Base-by-base conservation (phyloP, 805 yeast genomes). In the Candida takata region DNA sequence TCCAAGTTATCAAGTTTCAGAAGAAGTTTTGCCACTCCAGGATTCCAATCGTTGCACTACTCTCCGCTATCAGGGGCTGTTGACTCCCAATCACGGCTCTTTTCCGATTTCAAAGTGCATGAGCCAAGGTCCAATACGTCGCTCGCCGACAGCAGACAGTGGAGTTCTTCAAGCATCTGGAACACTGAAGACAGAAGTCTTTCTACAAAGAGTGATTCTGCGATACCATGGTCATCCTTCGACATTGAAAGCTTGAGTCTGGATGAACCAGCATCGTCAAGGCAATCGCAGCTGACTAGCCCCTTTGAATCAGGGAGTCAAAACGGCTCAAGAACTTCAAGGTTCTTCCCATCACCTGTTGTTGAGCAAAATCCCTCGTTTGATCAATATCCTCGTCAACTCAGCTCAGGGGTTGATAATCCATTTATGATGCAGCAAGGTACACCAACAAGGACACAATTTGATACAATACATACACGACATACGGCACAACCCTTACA, bases 1-100 rank as follows among this genome's bases (percentile, higher is more conserved):
- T 45, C 55, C 15, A 51, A 45, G 27, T 33, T 52, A 7, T 51
- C 57, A 6, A 52, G 57, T 20, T 52, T 52, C 27, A 44, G 57
- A 31, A 43, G 41, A 33, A 41, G 43, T 10, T 29, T 35, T 10
- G 40, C 38, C 2, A 23, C 48, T 0, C 15, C 28, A 8, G 45
- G 37, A 24, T 34, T 44, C 10, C 40, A 39, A 15, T 41, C 52
- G 1, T 29, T 48, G 9, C 44, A 31, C 27, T 52, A 51, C 24
- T 46, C 56, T 2, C 56, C 56, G 7, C 19, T 49, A 5, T 37
- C 47, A 2, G 44, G 42, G 17, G 47, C 54, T 5, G 26, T 30
- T 7, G 52, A 49, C 11, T 24, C 41, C 9, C 35, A 40, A 12
- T 41, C 40, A 20, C 24, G 30, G 3, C 32, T 41, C 4, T 41